These are phyloP conservation scores for Eucalyptus sp. DNA, from an alignment of 345 rosid genomes.

Conservation along the genomic window DNA sequence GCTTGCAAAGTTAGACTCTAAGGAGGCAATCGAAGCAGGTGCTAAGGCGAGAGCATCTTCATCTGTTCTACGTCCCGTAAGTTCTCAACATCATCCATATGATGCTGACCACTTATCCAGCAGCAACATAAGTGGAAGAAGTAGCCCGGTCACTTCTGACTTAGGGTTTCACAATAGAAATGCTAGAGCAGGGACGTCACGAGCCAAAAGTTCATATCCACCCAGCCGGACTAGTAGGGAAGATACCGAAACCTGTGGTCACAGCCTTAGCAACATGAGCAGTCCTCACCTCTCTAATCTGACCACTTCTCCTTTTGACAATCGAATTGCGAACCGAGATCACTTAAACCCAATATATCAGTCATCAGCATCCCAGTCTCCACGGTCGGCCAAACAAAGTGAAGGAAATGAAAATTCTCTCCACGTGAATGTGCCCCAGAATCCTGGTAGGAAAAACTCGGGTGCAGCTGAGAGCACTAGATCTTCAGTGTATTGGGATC, in stretches of 20 bases:
- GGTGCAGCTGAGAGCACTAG: constrained; percentile 21
- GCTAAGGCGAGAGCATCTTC: constrained; percentile 93
- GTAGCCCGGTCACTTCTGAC: constrained; percentile 59
- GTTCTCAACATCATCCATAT: constrained; percentile 40
- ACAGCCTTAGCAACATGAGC: constrained; percentile 45
- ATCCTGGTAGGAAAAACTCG: constrained; percentile 23
- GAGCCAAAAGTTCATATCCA: constrained; percentile 32
- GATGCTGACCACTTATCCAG: constrained; percentile 42
- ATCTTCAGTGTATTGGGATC: constrained; percentile 77
- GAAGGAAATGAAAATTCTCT: constrained; percentile 11
- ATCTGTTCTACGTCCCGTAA: constrained; percentile 66
- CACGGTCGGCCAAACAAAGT: constrained; percentile 24
- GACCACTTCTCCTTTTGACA: constrained; percentile 27
- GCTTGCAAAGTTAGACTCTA: constrained; percentile 75
- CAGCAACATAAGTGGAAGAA: constrained; percentile 61
- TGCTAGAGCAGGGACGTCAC: constrained; percentile 18
- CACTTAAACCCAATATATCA: constrained; percentile 73
- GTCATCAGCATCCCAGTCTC: constrained; percentile 48
- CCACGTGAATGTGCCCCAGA: constrained; percentile 3
- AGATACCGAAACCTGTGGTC: constrained; percentile 41
- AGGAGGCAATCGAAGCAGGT: constrained; percentile 71
- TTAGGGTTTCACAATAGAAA: constrained; percentile 26
- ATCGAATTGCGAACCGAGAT: constrained; percentile 33
- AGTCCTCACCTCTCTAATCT: constrained; percentile 39
- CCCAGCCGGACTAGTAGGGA: constrained; percentile 51